phyloP scores from a whole-genome alignment of 148 eudicot genomes.

The Nyssa sinensis region DNA sequence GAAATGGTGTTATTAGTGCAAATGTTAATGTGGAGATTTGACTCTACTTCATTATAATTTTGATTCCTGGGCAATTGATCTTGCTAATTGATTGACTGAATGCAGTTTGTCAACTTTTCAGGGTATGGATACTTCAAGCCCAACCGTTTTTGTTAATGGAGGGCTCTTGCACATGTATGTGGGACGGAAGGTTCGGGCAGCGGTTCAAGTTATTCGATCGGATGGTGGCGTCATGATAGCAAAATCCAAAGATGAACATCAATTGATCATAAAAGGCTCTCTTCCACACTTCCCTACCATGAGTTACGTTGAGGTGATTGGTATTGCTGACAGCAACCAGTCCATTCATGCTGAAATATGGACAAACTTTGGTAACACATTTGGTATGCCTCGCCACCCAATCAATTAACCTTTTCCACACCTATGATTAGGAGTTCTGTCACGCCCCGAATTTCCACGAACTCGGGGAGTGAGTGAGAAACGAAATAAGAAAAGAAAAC shows the following conservation, averaged over 20 bases:
- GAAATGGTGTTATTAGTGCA: no score
- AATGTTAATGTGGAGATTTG: no score
- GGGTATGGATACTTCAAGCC: constrained; percentile 87
- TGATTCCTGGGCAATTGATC: no score
- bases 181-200: constrained; percentile 75
- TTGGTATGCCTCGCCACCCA: constrained; percentile 58
- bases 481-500: no score
- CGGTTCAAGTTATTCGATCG: constrained; percentile 64
- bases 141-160: constrained; percentile 77
- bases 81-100: no score
- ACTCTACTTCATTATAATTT: no score
- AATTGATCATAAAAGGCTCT: constrained; percentile 67
- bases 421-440: no score
- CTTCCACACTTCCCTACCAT: constrained; percentile 43
- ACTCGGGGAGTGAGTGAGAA: no score
- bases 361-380: constrained; percentile 73
- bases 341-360: constrained; percentile 59
- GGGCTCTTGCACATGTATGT: constrained; percentile 60
- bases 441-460: no score
- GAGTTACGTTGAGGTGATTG: constrained; percentile 88
- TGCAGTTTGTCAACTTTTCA: no score
- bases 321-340: constrained; percentile 74
- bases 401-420: no score
- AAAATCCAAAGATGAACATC: constrained; percentile 78
- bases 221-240: constrained; percentile 60